These are phyloP conservation scores for Trichoderma sp. DNA, from an alignment of 2,329 filamentous ascomycete species.

Conservation along the genomic window DNA sequence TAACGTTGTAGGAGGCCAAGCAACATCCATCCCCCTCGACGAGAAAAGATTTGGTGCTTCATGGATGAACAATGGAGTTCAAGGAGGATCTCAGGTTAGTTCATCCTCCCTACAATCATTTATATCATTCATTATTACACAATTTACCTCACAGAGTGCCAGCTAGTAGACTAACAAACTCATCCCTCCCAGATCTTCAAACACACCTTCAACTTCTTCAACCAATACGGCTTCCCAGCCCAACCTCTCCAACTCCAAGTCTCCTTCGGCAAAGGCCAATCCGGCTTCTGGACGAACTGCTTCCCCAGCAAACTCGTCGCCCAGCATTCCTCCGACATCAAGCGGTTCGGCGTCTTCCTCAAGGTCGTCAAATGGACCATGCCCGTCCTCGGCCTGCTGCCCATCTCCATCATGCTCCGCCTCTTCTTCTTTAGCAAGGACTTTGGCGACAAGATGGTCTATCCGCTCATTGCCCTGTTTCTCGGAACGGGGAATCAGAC, in stretches of 20 bases:
- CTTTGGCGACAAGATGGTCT: conserved; percentile 68
- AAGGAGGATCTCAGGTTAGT: conserved; percentile 50
- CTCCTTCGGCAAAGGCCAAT: conserved; percentile 58
- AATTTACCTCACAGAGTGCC: neutral
- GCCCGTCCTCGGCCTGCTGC: conserved; percentile 57
- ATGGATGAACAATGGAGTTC: conserved; percentile 64
- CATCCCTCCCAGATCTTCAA: conserved; percentile 55
- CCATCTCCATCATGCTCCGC: conserved; percentile 63
- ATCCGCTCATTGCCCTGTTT: conserved; percentile 71
- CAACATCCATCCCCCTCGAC: conserved; percentile 58
- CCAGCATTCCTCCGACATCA: conserved; percentile 55
- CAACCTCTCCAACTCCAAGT: conserved; percentile 61
- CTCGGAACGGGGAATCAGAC: conserved; percentile 74
- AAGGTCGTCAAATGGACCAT: conserved; percentile 60
- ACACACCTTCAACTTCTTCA: conserved; percentile 65
- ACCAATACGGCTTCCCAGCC: conserved; percentile 53
- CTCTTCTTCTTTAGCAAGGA: conserved; percentile 67
- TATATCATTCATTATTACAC: neutral
- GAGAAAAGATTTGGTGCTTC: conserved; percentile 54
- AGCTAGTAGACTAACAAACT: neutral
- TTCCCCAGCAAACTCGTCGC: conserved; percentile 59
- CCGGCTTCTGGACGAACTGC: conserved; percentile 65
- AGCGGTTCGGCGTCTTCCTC: conserved; percentile 54
- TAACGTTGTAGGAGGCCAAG: conserved; percentile 59
- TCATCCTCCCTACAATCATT: neutral